Base-by-base conservation (phyloP, 2,329 filamentous ascomycete species). In the Seiridium cupressi region DNA sequence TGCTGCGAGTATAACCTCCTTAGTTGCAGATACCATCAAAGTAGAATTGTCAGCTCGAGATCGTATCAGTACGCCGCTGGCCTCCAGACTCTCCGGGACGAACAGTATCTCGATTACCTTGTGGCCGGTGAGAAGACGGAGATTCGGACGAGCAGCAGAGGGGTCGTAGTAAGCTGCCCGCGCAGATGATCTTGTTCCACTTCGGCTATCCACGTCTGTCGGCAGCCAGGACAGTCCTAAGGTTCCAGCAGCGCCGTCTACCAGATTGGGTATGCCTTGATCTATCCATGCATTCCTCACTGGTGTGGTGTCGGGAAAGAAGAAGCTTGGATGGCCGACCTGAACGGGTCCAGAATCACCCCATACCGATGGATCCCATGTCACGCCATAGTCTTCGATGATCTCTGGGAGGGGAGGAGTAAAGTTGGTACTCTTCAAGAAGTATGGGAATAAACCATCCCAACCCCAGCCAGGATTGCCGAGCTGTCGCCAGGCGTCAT, bases 401-500 rank as follows among this genome's bases (percentile, higher is more conserved):
- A 62, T 46, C 34, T 31, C 60, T 35, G 26, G 46, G 40, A 46
- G 47, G 18, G 26, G 48, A 10, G 51, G 51, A 1, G 61, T 59
- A 38, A 49, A 44, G 4, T 61, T 61, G 35, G 62, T 63, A 6
- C 56, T 53, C 59, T 71, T 73, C 51, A 64, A 66, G 44, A 72
- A 73, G 55, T 73, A 74, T 5, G 66, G 63, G 3, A 71, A 49
- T 18, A 76, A 63, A 4, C 57, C 68, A 11, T 71, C 64, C 71
- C 74, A 78, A 1, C 71, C 70, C 76, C 76, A 78, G 0, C 72
- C 68, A 0, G 69, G 63, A 40, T 78, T 78, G 0, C 75, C 76
- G 0, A 77, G 61, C 0, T 67, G 68, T 32, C 72, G 72, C 76
- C 76, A 78, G 2, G 70, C 65, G 53, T 78, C 67, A 44, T 70